Base-by-base conservation (phyloP, 148 eudicot species). In the Silene uniflora region DNA sequence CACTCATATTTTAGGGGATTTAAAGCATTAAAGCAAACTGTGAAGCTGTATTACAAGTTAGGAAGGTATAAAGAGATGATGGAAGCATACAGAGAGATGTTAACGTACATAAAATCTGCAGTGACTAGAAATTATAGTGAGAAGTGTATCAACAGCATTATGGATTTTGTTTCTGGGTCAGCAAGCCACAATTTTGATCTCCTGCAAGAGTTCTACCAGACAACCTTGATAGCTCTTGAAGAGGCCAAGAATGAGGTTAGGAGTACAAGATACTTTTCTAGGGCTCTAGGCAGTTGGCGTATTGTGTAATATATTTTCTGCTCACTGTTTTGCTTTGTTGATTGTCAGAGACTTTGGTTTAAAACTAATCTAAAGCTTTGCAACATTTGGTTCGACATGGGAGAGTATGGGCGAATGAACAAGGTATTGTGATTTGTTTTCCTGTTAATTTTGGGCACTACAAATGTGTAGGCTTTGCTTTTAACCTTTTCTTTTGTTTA, bases 191-290 rank as follows among this genome's bases (percentile, higher is more conserved):
- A 95, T 76, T 95, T 92, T 58, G 84, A 85, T 72, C 92, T 95
- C 66, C 81, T 95, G 80, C 92, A 92, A 80, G 99, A 95, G 77
- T 95, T 95, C 77, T 95, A 95, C 78, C 91, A 91, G 72, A 92
- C 97, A 76, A 95, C 99, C 24, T 70, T 95, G 82, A 92, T 78
- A 85, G 97, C 94, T 67, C 99, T 95, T 76, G 98, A 92, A 88
- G 98, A 95, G 89, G 99, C 99, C 35, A 95, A 95, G 86, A 95
- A 95, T 81, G 99, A 95, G 98, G 99, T 95, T 71, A 63, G 84
- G 29, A 58, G 16, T 67, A 60, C 61, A 58, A 62, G 24, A 32
- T 65, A 25, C 8, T n/a, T n/a, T n/a, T n/a, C n/a, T n/a, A n/a
- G n/a, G n/a, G n/a, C n/a, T n/a, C n/a, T n/a, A 55, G 78, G 62